Evolutionary conservation across 2,329 filamentous ascomycete genomes (phyloP).

Genomic region (Neoascochyta sp.): DNA sequence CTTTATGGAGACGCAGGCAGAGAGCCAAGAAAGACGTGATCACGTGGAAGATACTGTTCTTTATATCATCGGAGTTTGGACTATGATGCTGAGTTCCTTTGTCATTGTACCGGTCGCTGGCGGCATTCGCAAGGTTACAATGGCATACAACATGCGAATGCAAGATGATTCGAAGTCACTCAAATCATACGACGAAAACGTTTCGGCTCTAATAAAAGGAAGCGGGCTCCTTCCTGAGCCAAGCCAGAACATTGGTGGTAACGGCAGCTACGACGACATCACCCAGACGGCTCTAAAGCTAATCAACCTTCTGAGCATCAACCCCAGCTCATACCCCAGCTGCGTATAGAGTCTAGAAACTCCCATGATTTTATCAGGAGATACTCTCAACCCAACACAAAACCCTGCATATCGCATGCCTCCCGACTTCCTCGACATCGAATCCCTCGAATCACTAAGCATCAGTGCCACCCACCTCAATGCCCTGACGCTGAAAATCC

Average conservation of each 20-base stretch:
- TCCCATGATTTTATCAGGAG: no score
- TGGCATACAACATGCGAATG: slow-evolving; percentile 5
- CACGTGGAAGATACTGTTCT: slow-evolving; percentile 18
- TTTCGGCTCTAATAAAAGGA: slow-evolving; percentile 1
- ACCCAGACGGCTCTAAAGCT: slow-evolving; percentile 9
- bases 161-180: neutral
- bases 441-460: slow-evolving; percentile 13
- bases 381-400: no score
- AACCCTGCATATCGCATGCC: no score
- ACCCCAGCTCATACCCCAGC: neutral
- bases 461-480: slow-evolving; percentile 15
- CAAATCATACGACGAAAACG: neutral
- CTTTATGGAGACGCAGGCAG: slow-evolving; percentile 9
- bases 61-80: slow-evolving; percentile 17
- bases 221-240: neutral
- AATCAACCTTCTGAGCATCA: slow-evolving; percentile 5
- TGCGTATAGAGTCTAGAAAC: neutral
- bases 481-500: slow-evolving; percentile 12
- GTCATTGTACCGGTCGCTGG: slow-evolving; percentile 2
- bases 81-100: slow-evolving; percentile 17
- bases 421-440: slow-evolving; percentile 7
- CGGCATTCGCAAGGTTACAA: slow-evolving; percentile 8
- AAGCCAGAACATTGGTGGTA: neutral
- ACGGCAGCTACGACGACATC: neutral
- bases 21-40: slow-evolving; percentile 4